Conservation (phyloP, 2,329 filamentous ascomycete genomes). For the Hypoxylon sp. region DNA sequence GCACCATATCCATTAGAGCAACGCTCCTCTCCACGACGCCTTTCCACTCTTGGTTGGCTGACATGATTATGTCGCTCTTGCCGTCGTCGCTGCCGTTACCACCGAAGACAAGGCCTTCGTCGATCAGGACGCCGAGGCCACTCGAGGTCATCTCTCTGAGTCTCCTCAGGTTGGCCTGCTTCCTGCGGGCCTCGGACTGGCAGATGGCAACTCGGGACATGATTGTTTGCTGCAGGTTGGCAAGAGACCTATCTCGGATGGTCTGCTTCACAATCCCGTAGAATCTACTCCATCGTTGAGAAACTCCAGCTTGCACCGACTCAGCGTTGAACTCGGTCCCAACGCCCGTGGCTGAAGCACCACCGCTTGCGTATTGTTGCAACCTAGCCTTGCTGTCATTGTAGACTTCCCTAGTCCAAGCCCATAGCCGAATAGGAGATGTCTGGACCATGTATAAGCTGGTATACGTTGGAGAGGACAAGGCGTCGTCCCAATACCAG, state of each 20-base stretch:
- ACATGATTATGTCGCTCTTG: constrained; percentile 56
- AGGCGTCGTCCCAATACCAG: constrained; percentile 93
- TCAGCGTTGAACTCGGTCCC: constrained; percentile 40
- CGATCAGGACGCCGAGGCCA: constrained; percentile 84
- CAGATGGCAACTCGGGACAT: constrained; percentile 81
- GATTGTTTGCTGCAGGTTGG: constrained; percentile 74
- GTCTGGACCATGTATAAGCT: constrained; percentile 87
- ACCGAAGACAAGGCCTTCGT: constrained; percentile 79
- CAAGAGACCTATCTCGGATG: constrained; percentile 74
- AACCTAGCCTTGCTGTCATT: constrained; percentile 62
- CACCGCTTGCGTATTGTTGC: constrained; percentile 45
- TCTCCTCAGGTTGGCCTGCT: constrained; percentile 74
- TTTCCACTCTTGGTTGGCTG: constrained; percentile 64
- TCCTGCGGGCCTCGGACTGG: constrained; percentile 76
- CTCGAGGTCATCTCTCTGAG: constrained; percentile 84
- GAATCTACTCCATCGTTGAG: constrained; percentile 71
- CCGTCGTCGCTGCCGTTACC: constrained; percentile 64
- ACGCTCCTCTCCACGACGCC: constrained; percentile 81
- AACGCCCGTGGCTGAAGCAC: constrained; percentile 42
- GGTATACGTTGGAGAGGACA: constrained; percentile 79
- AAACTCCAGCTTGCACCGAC: constrained; percentile 51
- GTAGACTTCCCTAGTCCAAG: constrained; percentile 75
- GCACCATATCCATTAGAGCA: constrained; percentile 83
- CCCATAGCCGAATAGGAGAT: constrained; percentile 77
- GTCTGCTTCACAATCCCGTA: constrained; percentile 82